Evolutionary conservation across 2,329 filamentous ascomycete species (phyloP).

Genomic region (Nigrospora sphaerica): DNA sequence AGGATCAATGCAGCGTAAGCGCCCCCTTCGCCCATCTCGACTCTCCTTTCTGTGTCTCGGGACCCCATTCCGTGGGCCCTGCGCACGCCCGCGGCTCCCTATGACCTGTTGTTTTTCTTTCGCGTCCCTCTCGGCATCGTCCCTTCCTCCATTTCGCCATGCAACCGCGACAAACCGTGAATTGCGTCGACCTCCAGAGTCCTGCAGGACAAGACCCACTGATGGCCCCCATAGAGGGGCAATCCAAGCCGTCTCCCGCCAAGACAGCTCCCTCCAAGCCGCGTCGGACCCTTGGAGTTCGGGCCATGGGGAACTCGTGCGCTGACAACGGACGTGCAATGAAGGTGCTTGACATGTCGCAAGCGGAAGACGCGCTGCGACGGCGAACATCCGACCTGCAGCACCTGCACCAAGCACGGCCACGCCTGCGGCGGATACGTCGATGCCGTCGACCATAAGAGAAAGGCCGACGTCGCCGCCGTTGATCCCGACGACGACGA

Average conservation of each 20-base stretch:
- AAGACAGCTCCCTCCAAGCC: too few species aligned
- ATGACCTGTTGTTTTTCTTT: background rate
- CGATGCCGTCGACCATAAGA: slow-evolving; percentile 42
- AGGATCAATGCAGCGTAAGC: slow-evolving; percentile 73
- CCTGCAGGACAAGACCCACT: slow-evolving; percentile 3
- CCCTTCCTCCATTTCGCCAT: background rate
- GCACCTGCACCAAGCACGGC: slow-evolving; percentile 65
- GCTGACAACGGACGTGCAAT: slow-evolving; percentile 9
- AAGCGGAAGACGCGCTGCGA: slow-evolving; percentile 71
- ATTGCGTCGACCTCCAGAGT: background rate
- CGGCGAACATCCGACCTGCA: slow-evolving; percentile 64
- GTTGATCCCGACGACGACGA: slow-evolving; percentile 19
- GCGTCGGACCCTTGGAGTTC: too few species aligned
- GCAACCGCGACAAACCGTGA: background rate
- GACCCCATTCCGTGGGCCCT: background rate
- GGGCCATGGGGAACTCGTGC: slow-evolving; percentile 8
- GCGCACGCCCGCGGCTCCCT: background rate
- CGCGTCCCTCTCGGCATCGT: background rate
- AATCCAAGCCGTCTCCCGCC: background rate
- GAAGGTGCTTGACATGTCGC: slow-evolving; percentile 64
- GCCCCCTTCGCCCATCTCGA: slow-evolving; percentile 8
- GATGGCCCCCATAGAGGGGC: background rate
- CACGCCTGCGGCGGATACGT: slow-evolving; percentile 63
- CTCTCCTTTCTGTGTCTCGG: slow-evolving; percentile 3
- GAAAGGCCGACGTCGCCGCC: slow-evolving; percentile 12